phyloP scores from a whole-genome alignment of 1,284 basidiomycete species.

The Pyrrhoderma lamaoense region DNA sequence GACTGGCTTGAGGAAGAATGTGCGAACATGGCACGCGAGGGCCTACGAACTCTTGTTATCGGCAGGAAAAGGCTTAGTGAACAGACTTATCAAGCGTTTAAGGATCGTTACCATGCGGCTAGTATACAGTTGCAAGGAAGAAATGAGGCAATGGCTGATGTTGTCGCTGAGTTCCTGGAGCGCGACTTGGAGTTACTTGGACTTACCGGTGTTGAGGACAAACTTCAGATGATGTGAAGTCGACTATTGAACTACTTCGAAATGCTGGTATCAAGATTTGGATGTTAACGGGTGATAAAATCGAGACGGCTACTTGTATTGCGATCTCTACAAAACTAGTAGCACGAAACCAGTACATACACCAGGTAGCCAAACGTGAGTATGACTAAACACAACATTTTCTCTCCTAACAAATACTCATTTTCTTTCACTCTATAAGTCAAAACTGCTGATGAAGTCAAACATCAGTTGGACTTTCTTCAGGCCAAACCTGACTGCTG shows the following conservation, averaged over 20 bases:
- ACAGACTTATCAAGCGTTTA: conserved; percentile 71
- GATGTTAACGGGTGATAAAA: conserved; percentile 99
- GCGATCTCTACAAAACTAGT: conserved; percentile 97
- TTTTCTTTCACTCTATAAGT: conserved; percentile 47
- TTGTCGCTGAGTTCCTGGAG: conserved; percentile 77
- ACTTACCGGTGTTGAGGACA: conserved; percentile 97
- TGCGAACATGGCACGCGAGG: conserved; percentile 97
- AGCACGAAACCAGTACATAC: conserved; percentile 94
- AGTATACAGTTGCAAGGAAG: conserved; percentile 72
- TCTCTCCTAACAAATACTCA: conserved; percentile 2
- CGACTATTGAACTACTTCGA: conserved; percentile 85
- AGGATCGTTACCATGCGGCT: conserved; percentile 69
- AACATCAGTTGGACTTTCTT: conserved; percentile 90
- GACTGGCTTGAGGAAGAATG: conserved; percentile 99
- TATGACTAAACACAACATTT: conserved; percentile 19
- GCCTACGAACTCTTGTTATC: conserved; percentile 89
- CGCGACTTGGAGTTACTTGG: conserved; percentile 88
- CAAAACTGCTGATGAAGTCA: conserved; percentile 73
- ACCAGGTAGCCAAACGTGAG: conserved; percentile 90
- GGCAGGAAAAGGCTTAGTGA: conserved; percentile 72
- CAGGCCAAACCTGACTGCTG: conserved; percentile 95
- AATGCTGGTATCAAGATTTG: conserved; percentile 99
- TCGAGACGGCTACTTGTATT: conserved; percentile 98
- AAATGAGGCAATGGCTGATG: conserved; percentile 72
- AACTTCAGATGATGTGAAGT: conserved; percentile 94